phyloP scores from a whole-genome alignment of 306 rosid species.

The Ochetophila trinervis region DNA sequence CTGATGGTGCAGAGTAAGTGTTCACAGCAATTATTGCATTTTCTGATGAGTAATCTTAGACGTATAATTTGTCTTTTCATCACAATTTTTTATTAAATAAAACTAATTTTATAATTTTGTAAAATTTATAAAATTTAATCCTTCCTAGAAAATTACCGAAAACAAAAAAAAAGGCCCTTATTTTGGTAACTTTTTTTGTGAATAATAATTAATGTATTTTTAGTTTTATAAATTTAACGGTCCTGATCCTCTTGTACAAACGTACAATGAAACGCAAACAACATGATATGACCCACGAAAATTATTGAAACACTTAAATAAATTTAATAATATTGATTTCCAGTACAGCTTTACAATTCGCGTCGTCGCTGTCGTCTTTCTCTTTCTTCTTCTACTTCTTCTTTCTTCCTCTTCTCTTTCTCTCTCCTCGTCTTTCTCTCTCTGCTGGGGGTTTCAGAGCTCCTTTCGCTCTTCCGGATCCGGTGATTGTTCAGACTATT shows the following conservation, averaged over 20 bases:
- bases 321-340: background rate
- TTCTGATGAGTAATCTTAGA: no score
- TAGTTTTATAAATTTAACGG: background rate
- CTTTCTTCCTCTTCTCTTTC: background rate
- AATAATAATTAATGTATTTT: background rate
- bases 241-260: background rate
- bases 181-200: no score
- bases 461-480: conserved; percentile 7
- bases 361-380: background rate
- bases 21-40: no score
- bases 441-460: conserved; percentile 19
- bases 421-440: background rate
- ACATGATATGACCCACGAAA: background rate
- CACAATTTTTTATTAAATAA: no score
- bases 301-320: background rate
- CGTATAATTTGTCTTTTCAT: no score
- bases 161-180: no score
- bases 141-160: no score
- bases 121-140: no score
- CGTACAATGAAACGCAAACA: background rate
- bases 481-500: conserved; percentile 2
- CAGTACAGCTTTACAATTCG: conserved; percentile 15
- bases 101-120: no score
- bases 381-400: background rate
- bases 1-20: no score